Base-by-base conservation (phyloP, 1,139 yeast genomes). In the Kodamaea sp. region DNA sequence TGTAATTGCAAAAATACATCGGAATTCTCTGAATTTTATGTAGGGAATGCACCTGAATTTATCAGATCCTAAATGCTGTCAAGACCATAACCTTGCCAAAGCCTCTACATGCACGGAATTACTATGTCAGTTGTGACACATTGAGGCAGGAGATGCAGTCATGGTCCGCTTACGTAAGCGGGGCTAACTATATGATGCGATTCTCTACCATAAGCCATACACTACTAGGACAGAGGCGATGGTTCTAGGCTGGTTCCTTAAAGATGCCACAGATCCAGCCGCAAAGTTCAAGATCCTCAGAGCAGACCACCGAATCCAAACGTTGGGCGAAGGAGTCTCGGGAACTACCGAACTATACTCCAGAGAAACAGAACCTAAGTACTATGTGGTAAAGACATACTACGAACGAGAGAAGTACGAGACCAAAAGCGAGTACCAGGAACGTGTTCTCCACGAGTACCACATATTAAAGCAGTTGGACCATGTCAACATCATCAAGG, bases 361-460 rank as follows among this genome's bases (percentile, higher is more conserved):
- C 28, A 45, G 54, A 23, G 53, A 49, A 29, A 32, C 43, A 10
- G 29, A 36, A n/a, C 39, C 34, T 4, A 29, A 22, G 5, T 41
- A 41, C 22, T 70, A 60, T 41, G 79, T 72, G 1, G 59, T 71
- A 15, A 75, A 75, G 49, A 53, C 53, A 3, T 72, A 69, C 51
- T 58, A 59, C 33, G 35, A 51, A 4, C 56, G 50, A 37, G 78
- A 72, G 39, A 35, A 35, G 2, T 52, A 61, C 33, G 77, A 74
- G 47, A 37, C 59, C 2, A 55, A 50, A 26, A 35, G 44, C 7
- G 77, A 73, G 29, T 73, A 68, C 43, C 53, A 46, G 25, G 29
- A 29, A 0, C 48, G 74, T 14, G 67, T 70, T 3, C 48, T 50
- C n/a, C 54, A 57, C 32, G 80, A 75, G 44, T 72, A 55, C 44